Evolutionary conservation across 2,329 filamentous ascomycete species (phyloP), one percentile per base, ranked within the genome.

Genomic region (Penicillium sp.): DNA sequence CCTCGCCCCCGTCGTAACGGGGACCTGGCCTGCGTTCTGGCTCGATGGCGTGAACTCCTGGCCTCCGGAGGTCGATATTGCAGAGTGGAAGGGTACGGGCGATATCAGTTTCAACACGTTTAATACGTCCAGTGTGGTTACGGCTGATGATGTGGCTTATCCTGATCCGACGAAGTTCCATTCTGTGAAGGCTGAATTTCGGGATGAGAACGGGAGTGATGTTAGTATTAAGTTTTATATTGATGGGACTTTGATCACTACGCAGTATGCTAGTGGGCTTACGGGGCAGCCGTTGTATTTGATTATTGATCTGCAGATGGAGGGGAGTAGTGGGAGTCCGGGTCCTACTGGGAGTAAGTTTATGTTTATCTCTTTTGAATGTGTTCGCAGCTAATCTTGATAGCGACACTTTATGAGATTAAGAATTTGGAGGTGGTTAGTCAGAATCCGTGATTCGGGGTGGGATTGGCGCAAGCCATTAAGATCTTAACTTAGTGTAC

Each of bases 11-110:
- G 68, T 68, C 0, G 63, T 61, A 6, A 61, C 72, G 55, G 77
- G 80, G 6, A 83, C 81, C 0, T 85, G 82, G 83, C 82, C 82
- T 0, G 82, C 82, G 0, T 85, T 85, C 61, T 85, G 82, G 82
- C 68, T 85, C 14, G 84, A 81, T 1, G 81, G 75, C 0, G 81
- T 81, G 0, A 65, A 81, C 43, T 74, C 76, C 0, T 85, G 83
- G 82, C 82, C 82, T 15, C 83, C 82, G 0, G 83, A 85, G 75
- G 78, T 85, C 53, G 82, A 85, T 64, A 76, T 85, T 69, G 82
- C 82, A 1, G 82, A 85, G 68, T 85, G 82, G 82, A 85, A 85
- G 65, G 82, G 82, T n/a, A 75, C 68, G 31, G 81, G 62, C 5
- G 53, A 62, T 43, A 62, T 67, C 26, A 67, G 64, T 25, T 65